Percentiles rank a stretch among this genome's conserved stretches.
phyloP scores from a whole-genome alignment of 2,329 filamentous ascomycete species.

The Claviceps maximensis region DNA sequence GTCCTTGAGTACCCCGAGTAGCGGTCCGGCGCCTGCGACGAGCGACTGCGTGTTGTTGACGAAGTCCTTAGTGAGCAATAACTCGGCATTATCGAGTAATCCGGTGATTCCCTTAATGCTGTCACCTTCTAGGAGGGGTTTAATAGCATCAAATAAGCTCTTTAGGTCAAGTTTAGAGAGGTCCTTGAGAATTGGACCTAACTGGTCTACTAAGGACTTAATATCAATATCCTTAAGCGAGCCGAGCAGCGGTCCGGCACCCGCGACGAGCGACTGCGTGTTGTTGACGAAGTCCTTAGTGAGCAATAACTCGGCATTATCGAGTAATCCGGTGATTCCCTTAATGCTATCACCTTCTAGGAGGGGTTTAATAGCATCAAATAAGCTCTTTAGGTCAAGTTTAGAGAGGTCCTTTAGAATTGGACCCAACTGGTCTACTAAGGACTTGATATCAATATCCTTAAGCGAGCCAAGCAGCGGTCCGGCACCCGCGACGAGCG shows the following conservation, averaged over 20 bases:
- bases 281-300: conserved; percentile 20
- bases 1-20: conserved; percentile 23
- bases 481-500: conserved; percentile 11
- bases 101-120: not conserved
- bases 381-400: conserved; percentile 2
- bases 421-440: conserved; percentile 12
- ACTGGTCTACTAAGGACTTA: conserved; percentile 7
- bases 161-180: conserved; percentile 4
- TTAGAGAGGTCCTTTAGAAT: conserved; percentile 13
- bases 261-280: conserved; percentile 12
- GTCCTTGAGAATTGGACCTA: conserved; percentile 19
- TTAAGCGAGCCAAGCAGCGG: conserved; percentile 23
- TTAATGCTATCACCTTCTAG: conserved; percentile 12
- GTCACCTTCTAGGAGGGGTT: not conserved
- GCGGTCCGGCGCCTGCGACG: conserved; percentile 14
- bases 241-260: conserved; percentile 19
- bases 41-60: conserved; percentile 19
- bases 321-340: conserved; percentile 14
- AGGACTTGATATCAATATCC: conserved; percentile 13
- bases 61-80: conserved; percentile 18
- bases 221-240: conserved; percentile 19
- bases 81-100: conserved; percentile 14
- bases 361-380: conserved; percentile 7
- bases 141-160: conserved; percentile 1
- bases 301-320: conserved; percentile 18